Evolutionary conservation across 1,139 yeast genomes (phyloP).

Genomic region (Nakaseomyces bracarensis): DNA sequence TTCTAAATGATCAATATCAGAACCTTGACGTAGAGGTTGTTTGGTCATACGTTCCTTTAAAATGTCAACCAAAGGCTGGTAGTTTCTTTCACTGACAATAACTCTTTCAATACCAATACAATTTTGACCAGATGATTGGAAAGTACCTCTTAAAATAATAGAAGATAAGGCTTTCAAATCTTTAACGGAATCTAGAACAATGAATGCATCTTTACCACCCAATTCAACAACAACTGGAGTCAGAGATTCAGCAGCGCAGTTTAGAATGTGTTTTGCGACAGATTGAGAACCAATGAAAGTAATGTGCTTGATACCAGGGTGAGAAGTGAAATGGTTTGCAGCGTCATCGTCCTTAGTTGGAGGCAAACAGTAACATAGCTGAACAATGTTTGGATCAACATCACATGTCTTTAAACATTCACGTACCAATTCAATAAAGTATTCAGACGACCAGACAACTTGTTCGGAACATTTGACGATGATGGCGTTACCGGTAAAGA

Average conservation of each 20-base stretch:
- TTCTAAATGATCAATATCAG: conserved; percentile 82
- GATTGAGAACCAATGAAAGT: conserved; percentile 95
- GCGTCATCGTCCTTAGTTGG: conserved; percentile 75
- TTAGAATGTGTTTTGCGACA: conserved; percentile 80
- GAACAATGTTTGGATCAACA: conserved; percentile 73
- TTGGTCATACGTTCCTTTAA: conserved; percentile 49
- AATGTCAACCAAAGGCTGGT: conserved; percentile 51
- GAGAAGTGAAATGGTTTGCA: conserved; percentile 67
- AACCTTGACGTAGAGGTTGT: conserved; percentile 57
- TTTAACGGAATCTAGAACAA: conserved; percentile 68
- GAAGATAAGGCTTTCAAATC: conserved; percentile 59
- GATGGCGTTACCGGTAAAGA: conserved; percentile 86
- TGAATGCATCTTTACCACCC: conserved; percentile 90
- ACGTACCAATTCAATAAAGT: conserved; percentile 63
- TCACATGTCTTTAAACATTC: conserved; percentile 66
- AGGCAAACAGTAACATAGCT: conserved; percentile 49
- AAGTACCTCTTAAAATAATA: conserved; percentile 83
- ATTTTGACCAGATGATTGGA: conserved; percentile 95
- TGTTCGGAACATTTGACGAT: conserved; percentile 91
- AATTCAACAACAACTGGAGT: conserved; percentile 93
- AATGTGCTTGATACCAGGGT: conserved; percentile 72
- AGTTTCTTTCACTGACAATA: conserved; percentile 61
- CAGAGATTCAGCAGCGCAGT: conserved; percentile 70
- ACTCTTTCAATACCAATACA: conserved; percentile 96
- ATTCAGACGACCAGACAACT: conserved; percentile 88